phyloP scores from a whole-genome alignment of 2,329 filamentous ascomycete genomes.

The Aspergillus fijiensis region DNA sequence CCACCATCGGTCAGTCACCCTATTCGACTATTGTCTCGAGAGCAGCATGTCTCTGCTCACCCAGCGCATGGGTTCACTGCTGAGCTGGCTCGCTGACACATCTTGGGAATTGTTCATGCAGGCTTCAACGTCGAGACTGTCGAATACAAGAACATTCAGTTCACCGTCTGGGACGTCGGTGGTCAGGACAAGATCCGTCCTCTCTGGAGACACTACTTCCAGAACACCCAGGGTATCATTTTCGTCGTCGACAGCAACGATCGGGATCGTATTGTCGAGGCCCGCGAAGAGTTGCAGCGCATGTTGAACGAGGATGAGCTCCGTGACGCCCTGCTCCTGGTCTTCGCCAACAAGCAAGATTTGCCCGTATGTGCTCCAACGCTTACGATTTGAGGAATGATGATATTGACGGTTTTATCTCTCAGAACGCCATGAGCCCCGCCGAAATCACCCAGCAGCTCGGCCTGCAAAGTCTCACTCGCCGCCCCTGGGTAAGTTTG shows the following conservation, averaged over 20 bases:
- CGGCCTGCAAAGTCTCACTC: conserved; percentile 96
- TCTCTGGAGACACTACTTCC: conserved; percentile 99
- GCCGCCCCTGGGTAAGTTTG: conserved; percentile 91
- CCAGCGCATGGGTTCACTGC: not conserved
- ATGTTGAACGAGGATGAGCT: conserved; percentile 99
- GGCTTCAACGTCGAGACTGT: conserved; percentile 99
- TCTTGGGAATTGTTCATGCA: conserved; percentile 35
- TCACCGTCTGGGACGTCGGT: conserved; percentile 99
- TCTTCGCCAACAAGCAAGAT: conserved; percentile 99
- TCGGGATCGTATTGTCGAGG: conserved; percentile 96
- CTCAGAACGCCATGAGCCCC: conserved; percentile 97
- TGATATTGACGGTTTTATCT: conserved; percentile 16
- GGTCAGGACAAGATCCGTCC: conserved; percentile 99
- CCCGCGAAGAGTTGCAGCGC: conserved; percentile 91
- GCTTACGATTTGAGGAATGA: not conserved
- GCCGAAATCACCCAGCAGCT: conserved; percentile 99
- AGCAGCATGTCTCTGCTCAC: not conserved
- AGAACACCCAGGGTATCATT: conserved; percentile 99
- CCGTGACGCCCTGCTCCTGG: conserved; percentile 90
- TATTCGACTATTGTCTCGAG: conserved; percentile 7
- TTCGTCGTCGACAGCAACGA: conserved; percentile 99
- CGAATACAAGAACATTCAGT: conserved; percentile 99
- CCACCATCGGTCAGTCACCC: conserved; percentile 78
- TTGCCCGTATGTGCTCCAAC: conserved; percentile 68
- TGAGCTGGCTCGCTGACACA: conserved; percentile 12